These are phyloP conservation scores for Epichloe amarillans DNA, from an alignment of 2,329 filamentous ascomycete species.

Conservation along the genomic window DNA sequence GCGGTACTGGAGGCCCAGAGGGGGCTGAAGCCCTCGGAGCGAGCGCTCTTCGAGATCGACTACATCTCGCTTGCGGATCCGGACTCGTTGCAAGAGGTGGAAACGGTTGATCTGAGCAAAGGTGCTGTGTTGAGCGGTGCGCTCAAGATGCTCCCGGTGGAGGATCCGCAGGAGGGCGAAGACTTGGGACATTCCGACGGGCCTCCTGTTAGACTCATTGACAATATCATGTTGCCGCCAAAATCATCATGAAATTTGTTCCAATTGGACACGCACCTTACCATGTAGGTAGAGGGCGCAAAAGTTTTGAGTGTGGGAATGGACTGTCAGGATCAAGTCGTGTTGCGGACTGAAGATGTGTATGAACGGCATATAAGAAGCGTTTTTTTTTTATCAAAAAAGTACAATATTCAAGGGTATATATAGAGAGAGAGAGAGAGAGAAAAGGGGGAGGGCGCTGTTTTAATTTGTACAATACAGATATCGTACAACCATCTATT, in stretches of 20 bases:
- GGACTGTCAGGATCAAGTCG: not conserved
- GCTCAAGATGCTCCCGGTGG: slow-evolving; percentile 75
- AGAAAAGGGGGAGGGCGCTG: too few relatives aligned
- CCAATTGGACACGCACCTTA: not conserved
- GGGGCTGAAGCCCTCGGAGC: slow-evolving; percentile 40
- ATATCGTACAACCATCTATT: slow-evolving; percentile 2
- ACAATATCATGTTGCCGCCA: slow-evolving; percentile 62
- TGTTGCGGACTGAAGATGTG: not conserved
- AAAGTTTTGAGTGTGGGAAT: too few relatives aligned
- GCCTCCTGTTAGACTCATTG: slow-evolving; percentile 75
- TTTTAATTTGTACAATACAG: not conserved
- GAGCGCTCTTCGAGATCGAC: slow-evolving; percentile 70
- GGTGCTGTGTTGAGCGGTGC: slow-evolving; percentile 85
- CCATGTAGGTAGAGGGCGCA: not conserved
- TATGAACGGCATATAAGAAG: not conserved
- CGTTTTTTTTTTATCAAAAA: too few relatives aligned
- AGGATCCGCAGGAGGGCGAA: slow-evolving; percentile 56
- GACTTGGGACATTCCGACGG: slow-evolving; percentile 60
- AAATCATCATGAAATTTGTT: slow-evolving; percentile 20
- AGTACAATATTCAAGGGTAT: not conserved
- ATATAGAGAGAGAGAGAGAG: too few relatives aligned
- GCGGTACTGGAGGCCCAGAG: slow-evolving; percentile 47
- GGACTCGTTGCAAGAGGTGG: slow-evolving; percentile 66
- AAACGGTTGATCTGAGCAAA: slow-evolving; percentile 50
- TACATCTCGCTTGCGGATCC: slow-evolving; percentile 88